These are phyloP conservation scores for Suhomyces choctaworum DNA, from an alignment of 1,139 yeast genomes.

Conservation along the genomic window DNA sequence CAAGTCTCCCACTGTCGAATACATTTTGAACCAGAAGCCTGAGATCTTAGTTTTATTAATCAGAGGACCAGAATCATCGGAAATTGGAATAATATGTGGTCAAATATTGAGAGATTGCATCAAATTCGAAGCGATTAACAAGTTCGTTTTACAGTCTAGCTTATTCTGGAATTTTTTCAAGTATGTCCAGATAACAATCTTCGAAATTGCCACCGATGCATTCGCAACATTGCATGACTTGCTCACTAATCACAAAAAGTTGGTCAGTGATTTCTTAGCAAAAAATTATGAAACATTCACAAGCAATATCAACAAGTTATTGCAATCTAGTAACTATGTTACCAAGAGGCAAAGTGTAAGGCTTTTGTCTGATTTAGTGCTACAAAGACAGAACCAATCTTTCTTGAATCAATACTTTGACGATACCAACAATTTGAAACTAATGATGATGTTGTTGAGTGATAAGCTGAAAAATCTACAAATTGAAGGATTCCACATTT, in stretches of 20 bases:
- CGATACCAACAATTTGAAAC: conserved; percentile 76
- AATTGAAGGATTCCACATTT: conserved; percentile 87
- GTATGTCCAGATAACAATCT: conserved; percentile 72
- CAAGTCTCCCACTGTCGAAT: conserved; percentile 85
- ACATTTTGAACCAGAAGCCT: conserved; percentile 61
- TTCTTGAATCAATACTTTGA: conserved; percentile 78
- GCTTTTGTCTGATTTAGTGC: conserved; percentile 71
- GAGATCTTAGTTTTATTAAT: conserved; percentile 63
- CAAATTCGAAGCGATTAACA: conserved; percentile 71
- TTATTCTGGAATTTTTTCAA: conserved; percentile 81
- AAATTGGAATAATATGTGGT: conserved; percentile 74
- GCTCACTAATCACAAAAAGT: conserved; percentile 64
- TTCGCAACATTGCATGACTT: conserved; percentile 74
- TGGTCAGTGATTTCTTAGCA: conserved; percentile 69
- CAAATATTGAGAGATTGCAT: conserved; percentile 83
- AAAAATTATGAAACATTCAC: conserved; percentile 58
- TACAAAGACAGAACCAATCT: conserved; percentile 67
- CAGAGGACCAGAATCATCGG: conserved; percentile 70
- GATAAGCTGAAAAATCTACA: conserved; percentile 90
- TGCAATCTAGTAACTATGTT: conserved; percentile 80
- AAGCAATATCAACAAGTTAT: conserved; percentile 60
- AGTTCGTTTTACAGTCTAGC: conserved; percentile 53
- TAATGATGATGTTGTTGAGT: conserved; percentile 81
- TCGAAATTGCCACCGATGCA: conserved; percentile 89
- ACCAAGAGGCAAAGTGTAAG: conserved; percentile 90